phyloP scores from a whole-genome alignment of 108 stramenopile species.

The Cyclotella choctawhatcheeana region DNA sequence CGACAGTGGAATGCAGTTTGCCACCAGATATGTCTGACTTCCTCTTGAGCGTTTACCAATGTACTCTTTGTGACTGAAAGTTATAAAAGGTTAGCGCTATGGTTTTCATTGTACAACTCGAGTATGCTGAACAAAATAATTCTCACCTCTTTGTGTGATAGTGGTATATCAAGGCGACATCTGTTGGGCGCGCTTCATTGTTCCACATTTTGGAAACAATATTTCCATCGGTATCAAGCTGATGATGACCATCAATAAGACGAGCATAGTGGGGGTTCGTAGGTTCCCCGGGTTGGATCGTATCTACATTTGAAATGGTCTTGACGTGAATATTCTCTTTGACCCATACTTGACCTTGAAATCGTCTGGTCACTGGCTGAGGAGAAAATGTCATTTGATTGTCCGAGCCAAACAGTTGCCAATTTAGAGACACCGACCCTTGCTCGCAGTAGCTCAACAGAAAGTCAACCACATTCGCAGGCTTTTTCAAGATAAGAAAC shows the following conservation, averaged over 20 bases:
- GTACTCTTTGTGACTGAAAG: constrained; percentile 22
- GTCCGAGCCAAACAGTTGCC: constrained; percentile 30
- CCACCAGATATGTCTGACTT: too few relatives aligned
- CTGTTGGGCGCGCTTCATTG: constrained; percentile 17
- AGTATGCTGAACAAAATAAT: too few relatives aligned
- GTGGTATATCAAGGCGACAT: constrained; percentile 43
- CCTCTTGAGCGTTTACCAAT: constrained; percentile 20
- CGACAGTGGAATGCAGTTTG: too few relatives aligned
- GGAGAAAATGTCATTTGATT: constrained; percentile 33
- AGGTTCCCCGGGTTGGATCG: not conserved
- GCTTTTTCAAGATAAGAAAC: constrained; percentile 39
- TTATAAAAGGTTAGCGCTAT: too few relatives aligned
- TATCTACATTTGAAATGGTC: constrained; percentile 27
- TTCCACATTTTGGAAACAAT: constrained; percentile 13
- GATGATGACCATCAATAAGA: constrained; percentile 5
- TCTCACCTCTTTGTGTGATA: constrained; percentile 30
- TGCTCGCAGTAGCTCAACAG: constrained; percentile 10
- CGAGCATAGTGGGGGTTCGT: constrained; percentile 19
- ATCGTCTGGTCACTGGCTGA: constrained; percentile 44
- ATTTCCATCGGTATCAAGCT: constrained; percentile 36
- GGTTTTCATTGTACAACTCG: too few relatives aligned
- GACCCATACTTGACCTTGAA: constrained; percentile 24
- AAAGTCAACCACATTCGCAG: constrained; percentile 19
- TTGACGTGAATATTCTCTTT: constrained; percentile 50
- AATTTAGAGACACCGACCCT: constrained; percentile 29